A percentile compares a stretch with the other conserved stretches of the same genome.
phyloP scores from a whole-genome alignment of 345 rosid genomes.

The Stellera chamaejasme region DNA sequence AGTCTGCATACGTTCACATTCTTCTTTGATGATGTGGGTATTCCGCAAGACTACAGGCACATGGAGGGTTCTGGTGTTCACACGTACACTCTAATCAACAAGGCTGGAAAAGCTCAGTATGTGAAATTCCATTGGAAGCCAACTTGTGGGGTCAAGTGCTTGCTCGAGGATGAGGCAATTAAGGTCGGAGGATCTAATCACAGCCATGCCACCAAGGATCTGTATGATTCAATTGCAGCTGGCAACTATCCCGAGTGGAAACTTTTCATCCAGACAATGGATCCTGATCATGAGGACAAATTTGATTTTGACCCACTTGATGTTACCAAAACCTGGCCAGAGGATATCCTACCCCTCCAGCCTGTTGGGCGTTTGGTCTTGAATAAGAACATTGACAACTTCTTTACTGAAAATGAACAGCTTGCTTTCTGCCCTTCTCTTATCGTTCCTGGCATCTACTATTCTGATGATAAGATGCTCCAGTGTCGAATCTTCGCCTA shows the following conservation, averaged over 20 bases:
- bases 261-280: constrained; percentile 74
- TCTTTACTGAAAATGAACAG: constrained; percentile 92
- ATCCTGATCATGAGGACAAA: constrained; percentile 70
- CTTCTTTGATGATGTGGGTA: constrained; percentile 84
- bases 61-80: constrained; percentile 93
- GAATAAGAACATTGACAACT: constrained; percentile 93
- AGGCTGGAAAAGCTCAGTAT: constrained; percentile 75
- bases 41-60: constrained; percentile 94
- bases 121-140: constrained; percentile 99
- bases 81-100: constrained; percentile 78
- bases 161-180: constrained; percentile 84
- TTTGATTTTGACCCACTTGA: constrained; percentile 95
- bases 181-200: constrained; percentile 91
- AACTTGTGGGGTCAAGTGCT: constrained; percentile 76
- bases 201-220: constrained; percentile 96
- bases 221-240: constrained; percentile 83
- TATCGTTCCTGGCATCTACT: constrained; percentile 88
- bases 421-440: constrained; percentile 89
- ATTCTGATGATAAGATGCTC: constrained; percentile 85
- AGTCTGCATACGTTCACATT: constrained; percentile 83
- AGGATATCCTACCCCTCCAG: constrained; percentile 90
- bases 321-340: constrained; percentile 98
- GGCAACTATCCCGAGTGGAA: constrained; percentile 96
- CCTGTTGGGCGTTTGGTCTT: constrained; percentile 95
- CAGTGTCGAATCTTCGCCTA: constrained; percentile 86